Evolutionary conservation across 441 rosid genomes (phyloP).

Genomic region (Gossypium gossypioides): DNA sequence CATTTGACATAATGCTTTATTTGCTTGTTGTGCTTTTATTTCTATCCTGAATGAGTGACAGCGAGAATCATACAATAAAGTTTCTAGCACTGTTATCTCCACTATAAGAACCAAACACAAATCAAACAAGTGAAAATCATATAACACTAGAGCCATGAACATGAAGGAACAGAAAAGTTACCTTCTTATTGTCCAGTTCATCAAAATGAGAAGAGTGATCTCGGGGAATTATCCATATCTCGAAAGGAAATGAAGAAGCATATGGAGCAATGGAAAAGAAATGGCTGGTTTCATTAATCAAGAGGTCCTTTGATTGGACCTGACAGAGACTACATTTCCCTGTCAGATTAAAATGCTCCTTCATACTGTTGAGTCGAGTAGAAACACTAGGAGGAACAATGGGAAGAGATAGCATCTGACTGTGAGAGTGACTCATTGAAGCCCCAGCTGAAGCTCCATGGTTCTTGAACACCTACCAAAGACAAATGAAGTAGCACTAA

Average conservation of each 20-base stretch:
- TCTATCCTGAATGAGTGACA: neutral
- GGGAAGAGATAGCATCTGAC: constrained; percentile 74
- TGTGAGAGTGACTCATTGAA: constrained; percentile 79
- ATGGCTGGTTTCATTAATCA: constrained; percentile 46
- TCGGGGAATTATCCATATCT: constrained; percentile 73
- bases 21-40: neutral
- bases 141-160: neutral
- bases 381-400: constrained; percentile 53
- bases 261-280: constrained; percentile 58
- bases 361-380: constrained; percentile 40
- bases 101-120: neutral
- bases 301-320: constrained; percentile 34
- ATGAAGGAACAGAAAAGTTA: constrained; percentile 12
- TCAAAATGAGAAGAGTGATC: constrained; percentile 67
- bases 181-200: constrained; percentile 53
- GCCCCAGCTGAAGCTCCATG: constrained; percentile 90
- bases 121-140: neutral
- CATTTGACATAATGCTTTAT: neutral
- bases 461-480: constrained; percentile 74
- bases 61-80: neutral
- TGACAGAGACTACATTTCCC: constrained; percentile 71
- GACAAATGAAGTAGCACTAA: constrained; percentile 10
- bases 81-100: neutral
- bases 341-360: constrained; percentile 39
- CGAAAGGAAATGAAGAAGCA: constrained; percentile 67